Evolutionary conservation across 768 basidiomycete genomes (phyloP), one percentile per base, ranked within the genome.

Genomic region (Macrolepiota albuminosa): DNA sequence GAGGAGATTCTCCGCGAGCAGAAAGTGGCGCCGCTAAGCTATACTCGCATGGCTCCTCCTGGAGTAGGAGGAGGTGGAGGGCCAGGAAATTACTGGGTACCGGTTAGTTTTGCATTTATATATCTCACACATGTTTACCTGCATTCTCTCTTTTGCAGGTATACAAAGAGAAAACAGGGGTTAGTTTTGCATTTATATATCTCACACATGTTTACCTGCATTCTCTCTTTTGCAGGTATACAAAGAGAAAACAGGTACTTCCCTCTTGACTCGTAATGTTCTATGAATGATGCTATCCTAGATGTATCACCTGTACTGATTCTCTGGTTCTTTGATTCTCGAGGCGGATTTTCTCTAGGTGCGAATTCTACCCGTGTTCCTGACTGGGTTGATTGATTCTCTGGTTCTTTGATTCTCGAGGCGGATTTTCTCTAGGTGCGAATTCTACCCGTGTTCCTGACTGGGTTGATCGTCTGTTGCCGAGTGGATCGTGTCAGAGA

Each of bases 361-460:
- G 68, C 71, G 0, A 72, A 81, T 62, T 75, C 80, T 2, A 75
- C 63, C 53, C 72, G 74, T 18, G 71, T 87, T 51, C 79, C 81
- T 0, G 88, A 89, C 69, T 91, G 86, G 84, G 87, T 91, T 11
- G 86, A 90, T 65, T 89, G 10, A 70, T 91, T 50, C 69, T 90
- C 4, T 91, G 87, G 88, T 88, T 89, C 72, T 91, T 91, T 64
- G 89, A 91, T 71, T 90, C 89, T 3, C 78, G 88, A 77, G 85
- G 85, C 36, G 88, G 87, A 0, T 71, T 79, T 64, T 77, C 75
- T 48, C 73, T 71, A 5, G 77, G 82, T 45, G 68, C 71, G 0
- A 72, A 81, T 62, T 75, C 80, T 2, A 75, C 63, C 53, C 72
- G 74, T 18, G 71, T 87, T 51, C 79, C 81, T 0, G 88, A 89